A percentile compares a stretch with the other conserved stretches of the same genome.
phyloP scores from a whole-genome alignment of 371 early-diverging fungal genomes.

The Amoeboaphelidium occidentale region DNA sequence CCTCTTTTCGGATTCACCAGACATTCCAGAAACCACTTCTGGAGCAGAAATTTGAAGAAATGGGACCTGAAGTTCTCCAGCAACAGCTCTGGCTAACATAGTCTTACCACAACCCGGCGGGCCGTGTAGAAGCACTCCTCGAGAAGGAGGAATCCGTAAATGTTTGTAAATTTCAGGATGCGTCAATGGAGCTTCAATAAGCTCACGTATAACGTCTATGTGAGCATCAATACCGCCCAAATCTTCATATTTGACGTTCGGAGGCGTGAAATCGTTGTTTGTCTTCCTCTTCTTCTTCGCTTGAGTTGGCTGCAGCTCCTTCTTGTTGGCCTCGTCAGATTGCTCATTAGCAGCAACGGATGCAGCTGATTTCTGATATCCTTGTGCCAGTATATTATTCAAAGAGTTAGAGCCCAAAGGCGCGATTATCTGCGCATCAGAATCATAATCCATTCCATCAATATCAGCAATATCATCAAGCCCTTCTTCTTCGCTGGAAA shows the following conservation, averaged over 20 bases:
- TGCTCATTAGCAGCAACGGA: neutral
- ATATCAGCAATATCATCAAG: too few relatives aligned
- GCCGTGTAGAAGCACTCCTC: conserved; percentile 93
- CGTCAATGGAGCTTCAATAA: conserved; percentile 85
- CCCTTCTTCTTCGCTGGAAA: too few relatives aligned
- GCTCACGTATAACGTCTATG: conserved; percentile 60
- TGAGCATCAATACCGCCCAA: neutral
- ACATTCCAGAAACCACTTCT: conserved; percentile 95
- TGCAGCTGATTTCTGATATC: neutral
- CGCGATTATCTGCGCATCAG: too few relatives aligned
- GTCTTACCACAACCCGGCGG: conserved; percentile 99
- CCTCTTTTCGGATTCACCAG: conserved; percentile 98
- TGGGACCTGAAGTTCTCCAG: conserved; percentile 80
- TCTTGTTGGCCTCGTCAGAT: neutral
- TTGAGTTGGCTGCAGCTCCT: neutral
- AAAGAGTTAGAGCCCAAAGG: neutral
- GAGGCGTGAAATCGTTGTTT: neutral
- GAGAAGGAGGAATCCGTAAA: conserved; percentile 86
- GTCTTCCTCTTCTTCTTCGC: neutral
- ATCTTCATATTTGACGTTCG: neutral
- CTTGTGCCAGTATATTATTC: neutral
- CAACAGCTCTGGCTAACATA: conserved; percentile 88
- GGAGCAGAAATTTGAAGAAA: conserved; percentile 94
- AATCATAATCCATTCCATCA: too few relatives aligned
- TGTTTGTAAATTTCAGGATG: conserved; percentile 89